Evolutionary conservation across 495 filamentous ascomycete genomes (phyloP).

Genomic region (Saxophila tyrrhenica): DNA sequence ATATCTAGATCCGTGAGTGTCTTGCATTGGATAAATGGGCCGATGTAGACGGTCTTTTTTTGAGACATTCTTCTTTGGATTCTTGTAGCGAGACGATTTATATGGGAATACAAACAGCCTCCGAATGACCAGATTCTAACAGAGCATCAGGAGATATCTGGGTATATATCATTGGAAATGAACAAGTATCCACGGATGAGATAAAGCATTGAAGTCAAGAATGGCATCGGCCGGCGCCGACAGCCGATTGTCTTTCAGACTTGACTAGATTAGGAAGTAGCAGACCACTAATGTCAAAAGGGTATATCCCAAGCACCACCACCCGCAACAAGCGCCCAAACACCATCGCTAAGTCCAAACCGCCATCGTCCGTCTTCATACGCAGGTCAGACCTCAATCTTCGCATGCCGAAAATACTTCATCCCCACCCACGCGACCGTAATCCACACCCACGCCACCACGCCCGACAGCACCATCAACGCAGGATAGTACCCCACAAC

Average conservation of each 20-base stretch:
- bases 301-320: not conserved
- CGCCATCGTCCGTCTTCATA: no score
- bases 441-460: slow-evolving; percentile 99
- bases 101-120: no score
- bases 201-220: not conserved
- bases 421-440: slow-evolving; percentile 94
- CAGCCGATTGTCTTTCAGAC: not conserved
- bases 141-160: no score
- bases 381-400: slow-evolving; percentile 47
- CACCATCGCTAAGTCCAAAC: not conserved
- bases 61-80: not conserved
- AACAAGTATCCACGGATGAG: no score
- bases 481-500: slow-evolving; percentile 97
- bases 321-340: not conserved
- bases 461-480: slow-evolving; percentile 76
- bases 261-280: not conserved
- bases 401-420: slow-evolving; percentile 98
- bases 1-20: slow-evolving; percentile 45
- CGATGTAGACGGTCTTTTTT: slow-evolving; percentile 32
- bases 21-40: slow-evolving; percentile 49
- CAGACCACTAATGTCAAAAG: not conserved
- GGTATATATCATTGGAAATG: no score
- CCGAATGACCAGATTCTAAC: no score
- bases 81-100: not conserved
- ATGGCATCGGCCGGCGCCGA: not conserved